Evolutionary conservation across 768 basidiomycete species (phyloP), one percentile per base, ranked within the genome.

Genomic region (Leccinum truebloodii): DNA sequence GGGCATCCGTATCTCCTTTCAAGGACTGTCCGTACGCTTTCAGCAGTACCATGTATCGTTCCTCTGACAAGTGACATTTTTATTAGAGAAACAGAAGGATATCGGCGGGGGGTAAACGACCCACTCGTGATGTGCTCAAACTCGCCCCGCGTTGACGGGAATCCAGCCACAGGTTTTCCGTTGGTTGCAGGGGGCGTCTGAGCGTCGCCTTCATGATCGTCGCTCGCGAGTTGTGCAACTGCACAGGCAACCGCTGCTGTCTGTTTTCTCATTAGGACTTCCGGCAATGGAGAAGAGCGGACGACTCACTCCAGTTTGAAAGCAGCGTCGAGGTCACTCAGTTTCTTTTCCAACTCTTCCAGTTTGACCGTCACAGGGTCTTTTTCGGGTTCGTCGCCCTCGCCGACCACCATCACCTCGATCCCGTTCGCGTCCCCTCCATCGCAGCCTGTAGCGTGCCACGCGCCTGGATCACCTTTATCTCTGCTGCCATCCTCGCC

Each of bases 121-220:
- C 12, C 32, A 80, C 79, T 80, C 18, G 78, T 80, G n/a, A 80
- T 71, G 63, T 79, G 78, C 62, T 80, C 79, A 55, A 79, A 80
- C 62, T 80, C 79, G 57, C 79, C 79, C 54, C 76, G 74, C 1
- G 76, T 73, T 4, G 44, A 50, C 9, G 79, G 79, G 68, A 78
- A 78, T 54, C 76, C 73, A 9, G 62, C 48, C 26, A 70, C 76
- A 0, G 72, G 65, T 65, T 79, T 79, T 16, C 79, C 76, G 34
- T 70, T 74, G 32, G 67, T 64, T 56, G 63, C 70, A 0, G 69
- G 54, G 0, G 71, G 75, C 22, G 76, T 62, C 59, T 69, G 53
- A 80, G 69, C 35, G 58, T 13, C 60, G 59, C 67, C 64, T 77
- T 76, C 58, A 75, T 73, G 56, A 68, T 57, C 1, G 70, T 75